A percentile compares a stretch with the other conserved stretches of the same genome.
phyloP scores from a whole-genome alignment of 2,329 filamentous ascomycete genomes.

The Aspergillus alliaceus region DNA sequence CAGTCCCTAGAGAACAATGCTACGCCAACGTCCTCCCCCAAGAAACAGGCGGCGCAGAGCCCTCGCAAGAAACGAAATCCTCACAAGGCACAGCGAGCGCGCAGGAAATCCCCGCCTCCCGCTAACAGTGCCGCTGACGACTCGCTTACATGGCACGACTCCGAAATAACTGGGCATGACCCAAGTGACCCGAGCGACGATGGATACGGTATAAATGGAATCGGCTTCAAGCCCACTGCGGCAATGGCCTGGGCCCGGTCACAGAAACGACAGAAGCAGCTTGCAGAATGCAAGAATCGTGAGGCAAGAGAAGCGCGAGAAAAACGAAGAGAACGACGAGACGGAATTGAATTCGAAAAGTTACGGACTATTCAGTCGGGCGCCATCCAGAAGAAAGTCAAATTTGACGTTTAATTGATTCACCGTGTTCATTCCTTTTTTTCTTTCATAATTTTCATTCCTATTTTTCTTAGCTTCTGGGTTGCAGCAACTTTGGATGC shows the following conservation, averaged over 20 bases:
- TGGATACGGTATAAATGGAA: conserved; percentile 63
- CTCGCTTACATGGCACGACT: conserved; percentile 55
- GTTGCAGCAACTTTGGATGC: not conserved
- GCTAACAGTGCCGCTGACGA: conserved; percentile 25
- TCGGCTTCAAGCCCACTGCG: conserved; percentile 63
- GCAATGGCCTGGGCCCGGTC: conserved; percentile 58
- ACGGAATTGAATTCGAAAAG: conserved; percentile 28
- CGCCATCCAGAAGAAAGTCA: conserved; percentile 41
- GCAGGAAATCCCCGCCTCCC: conserved; percentile 36
- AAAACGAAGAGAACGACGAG: conserved; percentile 54
- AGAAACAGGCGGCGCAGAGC: conserved; percentile 16
- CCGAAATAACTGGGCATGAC: conserved; percentile 63
- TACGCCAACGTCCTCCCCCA: conserved; percentile 18
- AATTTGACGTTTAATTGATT: conserved; percentile 35
- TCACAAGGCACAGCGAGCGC: conserved; percentile 25
- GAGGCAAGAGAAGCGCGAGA: conserved; percentile 61
- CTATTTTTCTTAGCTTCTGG: not conserved
- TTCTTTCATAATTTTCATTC: not conserved
- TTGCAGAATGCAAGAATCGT: conserved; percentile 59
- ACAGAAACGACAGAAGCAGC: conserved; percentile 58
- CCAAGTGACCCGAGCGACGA: conserved; percentile 59
- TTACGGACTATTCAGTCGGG: conserved; percentile 28
- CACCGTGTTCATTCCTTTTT: not conserved
- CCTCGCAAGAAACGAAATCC: conserved; percentile 26
- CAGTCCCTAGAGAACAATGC: conserved; percentile 7